Base-by-base conservation (phyloP, 352 stramenopile species). In the Pythium rhizo-oryzae region DNA sequence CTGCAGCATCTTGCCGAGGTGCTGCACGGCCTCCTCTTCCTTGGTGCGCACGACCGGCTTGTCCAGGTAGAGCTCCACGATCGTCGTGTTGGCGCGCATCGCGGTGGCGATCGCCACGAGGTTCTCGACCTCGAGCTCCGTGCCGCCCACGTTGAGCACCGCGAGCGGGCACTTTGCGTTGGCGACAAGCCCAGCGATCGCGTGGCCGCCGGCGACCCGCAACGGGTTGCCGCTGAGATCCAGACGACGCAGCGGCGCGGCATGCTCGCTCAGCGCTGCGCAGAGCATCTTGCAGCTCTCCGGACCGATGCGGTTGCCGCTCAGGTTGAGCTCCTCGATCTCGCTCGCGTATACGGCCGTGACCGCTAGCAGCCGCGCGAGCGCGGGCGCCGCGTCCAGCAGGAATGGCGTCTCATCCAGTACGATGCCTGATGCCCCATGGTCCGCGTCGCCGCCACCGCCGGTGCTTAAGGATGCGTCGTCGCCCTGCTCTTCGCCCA, bases 1-100 rank as follows among this genome's bases (percentile, higher is more conserved):
- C 62, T 91, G 82, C 51, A 93, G 70, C 76, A 89, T 89, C 65
- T 91, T 91, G 47, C 81, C 85, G 16, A 93, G 70, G 52, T 91
- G 85, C 67, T 93, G 85, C 23, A 89, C 75, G 4, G 79, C 74
- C 25, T 91, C 85, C 63, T 92, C 83, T 59, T 92, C 85, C n/a
- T 76, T 89, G 0, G 76, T 82, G 13, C 67, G 67, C 19, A 92
- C 25, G 0, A 90, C 59, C 1, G 83, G 83, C 35, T 90, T 91
- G 70, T 91, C 85, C 6, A 93, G 68, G 37, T 87, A 85, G 28
- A 93, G 57, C 13, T 63, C 50, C 2, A 67, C 15, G 3, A 93
- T 72, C 16, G 46, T 69, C 18, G 25, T 33, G 62, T 93, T 93
- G 0, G 41, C 33, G 2, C 80, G 77, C 39, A 93, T 61, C 1